Percentiles rank a stretch among this genome's conserved stretches.
Evolutionary conservation across 2,329 filamentous ascomycete genomes (phyloP).

Genomic region (Penicillium digitatum): DNA sequence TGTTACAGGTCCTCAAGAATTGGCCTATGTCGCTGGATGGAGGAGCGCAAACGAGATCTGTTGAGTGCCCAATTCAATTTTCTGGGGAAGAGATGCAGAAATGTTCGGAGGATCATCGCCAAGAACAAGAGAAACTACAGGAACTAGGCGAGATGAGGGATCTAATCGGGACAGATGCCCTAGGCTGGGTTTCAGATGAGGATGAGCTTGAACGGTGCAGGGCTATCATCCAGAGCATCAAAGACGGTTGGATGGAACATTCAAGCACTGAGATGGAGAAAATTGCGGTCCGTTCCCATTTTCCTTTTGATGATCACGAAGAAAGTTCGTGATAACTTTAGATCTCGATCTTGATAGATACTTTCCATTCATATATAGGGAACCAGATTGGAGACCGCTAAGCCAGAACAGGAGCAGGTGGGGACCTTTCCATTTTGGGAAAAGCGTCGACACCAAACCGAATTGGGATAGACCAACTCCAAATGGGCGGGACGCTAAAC

Average conservation of each 20-base stretch:
- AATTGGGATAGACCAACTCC: too few relatives aligned
- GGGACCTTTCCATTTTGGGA: too few relatives aligned
- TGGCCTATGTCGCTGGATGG: conserved; percentile 22
- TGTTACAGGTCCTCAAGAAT: conserved; percentile 21
- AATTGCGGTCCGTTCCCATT: conserved; percentile 16
- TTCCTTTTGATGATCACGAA: conserved; percentile 24
- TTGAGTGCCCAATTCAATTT: conserved; percentile 22
- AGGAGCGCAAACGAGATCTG: not conserved
- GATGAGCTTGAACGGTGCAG: conserved; percentile 21
- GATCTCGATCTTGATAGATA: too few relatives aligned
- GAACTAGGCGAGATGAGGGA: conserved; percentile 24
- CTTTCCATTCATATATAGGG: too few relatives aligned
- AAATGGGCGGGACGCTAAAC: too few relatives aligned
- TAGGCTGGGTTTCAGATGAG: conserved; percentile 28
- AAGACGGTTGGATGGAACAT: conserved; percentile 21
- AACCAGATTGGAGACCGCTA: too few relatives aligned
- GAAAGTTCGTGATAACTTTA: conserved; percentile 3
- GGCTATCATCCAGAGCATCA: conserved; percentile 18
- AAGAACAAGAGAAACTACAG: conserved; percentile 20
- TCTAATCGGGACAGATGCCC: conserved; percentile 22
- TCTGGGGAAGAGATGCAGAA: conserved; percentile 19
- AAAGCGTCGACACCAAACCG: too few relatives aligned
- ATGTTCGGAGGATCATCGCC: conserved; percentile 8
- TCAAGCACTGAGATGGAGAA: conserved; percentile 22
- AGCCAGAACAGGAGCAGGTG: too few relatives aligned